Percentiles rank a stretch among this genome's conserved stretches.
Conservation (phyloP, 2,329 filamentous ascomycete species). For the Xenosphaeropsis pyriputrescens region DNA sequence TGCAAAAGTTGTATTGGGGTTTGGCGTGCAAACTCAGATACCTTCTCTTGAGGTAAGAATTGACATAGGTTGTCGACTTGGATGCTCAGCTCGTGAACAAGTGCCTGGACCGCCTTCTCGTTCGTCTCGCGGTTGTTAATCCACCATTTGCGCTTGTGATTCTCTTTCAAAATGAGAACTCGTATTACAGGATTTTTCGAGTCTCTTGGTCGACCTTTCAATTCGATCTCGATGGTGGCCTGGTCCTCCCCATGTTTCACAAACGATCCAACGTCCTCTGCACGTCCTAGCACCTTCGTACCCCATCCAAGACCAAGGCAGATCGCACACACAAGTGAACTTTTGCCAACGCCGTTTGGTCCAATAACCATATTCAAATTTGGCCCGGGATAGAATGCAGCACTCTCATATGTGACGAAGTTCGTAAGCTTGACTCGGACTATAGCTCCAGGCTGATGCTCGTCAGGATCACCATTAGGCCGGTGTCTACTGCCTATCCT, state of each 20-base stretch:
- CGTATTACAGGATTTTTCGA: slow-evolving; percentile 57
- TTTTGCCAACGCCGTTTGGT: slow-evolving; percentile 97
- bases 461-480: background rate
- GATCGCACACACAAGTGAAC: slow-evolving; percentile 91
- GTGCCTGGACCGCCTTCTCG: slow-evolving; percentile 48
- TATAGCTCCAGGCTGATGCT: slow-evolving; percentile 57
- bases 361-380: slow-evolving; percentile 98
- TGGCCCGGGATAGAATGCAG: slow-evolving; percentile 82
- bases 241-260: slow-evolving; percentile 76
- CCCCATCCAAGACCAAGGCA: slow-evolving; percentile 82
- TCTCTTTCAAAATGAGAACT: slow-evolving; percentile 66
- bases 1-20: slow-evolving; percentile 68
- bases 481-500: too few species aligned
- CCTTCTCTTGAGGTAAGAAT: slow-evolving; percentile 89
- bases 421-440: slow-evolving; percentile 73
- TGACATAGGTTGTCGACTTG: slow-evolving; percentile 98
- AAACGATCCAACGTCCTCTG: slow-evolving; percentile 74
- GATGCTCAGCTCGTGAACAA: slow-evolving; percentile 64
- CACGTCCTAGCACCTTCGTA: slow-evolving; percentile 70
- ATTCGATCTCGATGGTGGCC: slow-evolving; percentile 81
- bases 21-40: slow-evolving; percentile 82
- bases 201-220: slow-evolving; percentile 48
- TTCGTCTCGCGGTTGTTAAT: slow-evolving; percentile 52
- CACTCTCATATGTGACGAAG: slow-evolving; percentile 90
- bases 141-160: slow-evolving; percentile 67